These are phyloP conservation scores for Thelonectria olida DNA, from an alignment of 2,329 filamentous ascomycete genomes.

Conservation along the genomic window DNA sequence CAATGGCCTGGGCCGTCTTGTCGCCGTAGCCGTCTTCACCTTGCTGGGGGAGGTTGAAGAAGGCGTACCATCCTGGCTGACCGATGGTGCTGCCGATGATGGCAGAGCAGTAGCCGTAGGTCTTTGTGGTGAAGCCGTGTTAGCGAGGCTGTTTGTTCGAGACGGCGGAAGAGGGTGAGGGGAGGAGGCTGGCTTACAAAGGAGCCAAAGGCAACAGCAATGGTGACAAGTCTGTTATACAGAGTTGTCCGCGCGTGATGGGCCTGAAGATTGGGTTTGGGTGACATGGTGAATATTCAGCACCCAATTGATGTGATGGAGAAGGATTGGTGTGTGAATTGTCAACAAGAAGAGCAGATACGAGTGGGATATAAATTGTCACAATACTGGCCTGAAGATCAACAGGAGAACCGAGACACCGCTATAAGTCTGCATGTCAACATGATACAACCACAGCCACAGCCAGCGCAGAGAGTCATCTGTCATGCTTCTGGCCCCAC, in stretches of 20 bases:
- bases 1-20: conserved; percentile 56
- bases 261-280: background rate
- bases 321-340: background rate
- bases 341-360: background rate
- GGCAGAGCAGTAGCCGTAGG: conserved; percentile 60
- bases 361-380: no score
- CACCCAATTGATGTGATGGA: background rate
- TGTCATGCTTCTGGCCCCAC: no score
- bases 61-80: conserved; percentile 61
- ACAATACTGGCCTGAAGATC: no score
- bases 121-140: conserved; percentile 40
- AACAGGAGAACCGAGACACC: no score
- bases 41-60: conserved; percentile 55
- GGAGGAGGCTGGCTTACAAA: conserved; percentile 37
- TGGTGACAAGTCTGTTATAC: conserved; percentile 47
- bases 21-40: conserved; percentile 55
- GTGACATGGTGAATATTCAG: conserved; percentile 11
- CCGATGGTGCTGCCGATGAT: conserved; percentile 62
- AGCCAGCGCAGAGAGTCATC: no score
- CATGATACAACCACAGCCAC: no score
- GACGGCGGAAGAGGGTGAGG: background rate
- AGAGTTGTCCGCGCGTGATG: conserved; percentile 34
- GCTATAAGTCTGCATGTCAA: no score
- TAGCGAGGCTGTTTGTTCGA: background rate
- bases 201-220: conserved; percentile 46